Percentiles rank a stretch among this genome's conserved stretches.
phyloP scores from a whole-genome alignment of 2,329 filamentous ascomycete genomes.

The Calonectria leucothoes region DNA sequence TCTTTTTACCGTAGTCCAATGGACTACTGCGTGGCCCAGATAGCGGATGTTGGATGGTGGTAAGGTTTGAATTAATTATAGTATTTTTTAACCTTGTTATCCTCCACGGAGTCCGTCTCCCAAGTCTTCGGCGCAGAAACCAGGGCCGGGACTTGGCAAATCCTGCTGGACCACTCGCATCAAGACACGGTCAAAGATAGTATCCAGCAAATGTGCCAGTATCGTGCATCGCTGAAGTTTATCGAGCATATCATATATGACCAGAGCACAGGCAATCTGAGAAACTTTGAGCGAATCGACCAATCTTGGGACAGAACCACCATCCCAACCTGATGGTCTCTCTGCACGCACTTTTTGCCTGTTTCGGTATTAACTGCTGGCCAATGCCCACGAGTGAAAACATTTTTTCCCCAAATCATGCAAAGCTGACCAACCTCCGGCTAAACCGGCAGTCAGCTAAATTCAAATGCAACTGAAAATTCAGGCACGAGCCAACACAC shows the following conservation, averaged over 20 bases:
- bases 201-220: too few species aligned
- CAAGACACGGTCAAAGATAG: too few species aligned
- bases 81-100: not conserved
- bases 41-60: not conserved
- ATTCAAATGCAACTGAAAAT: not conserved
- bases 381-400: not conserved
- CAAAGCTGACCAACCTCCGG: not conserved
- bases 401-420: not conserved
- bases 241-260: not conserved
- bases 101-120: not conserved
- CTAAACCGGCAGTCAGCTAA: not conserved
- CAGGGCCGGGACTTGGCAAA: not conserved
- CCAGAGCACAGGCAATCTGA: not conserved
- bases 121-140: not conserved
- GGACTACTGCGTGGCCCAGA: not conserved
- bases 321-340: too few species aligned
- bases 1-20: not conserved
- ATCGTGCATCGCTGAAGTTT: not conserved
- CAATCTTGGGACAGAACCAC: not conserved
- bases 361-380: not conserved
- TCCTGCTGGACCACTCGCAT: not conserved
- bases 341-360: not conserved
- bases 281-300: not conserved
- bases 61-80: not conserved
- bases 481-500: not conserved